Evolutionary conservation across 768 basidiomycete species (phyloP).

Genomic region (Calocera cornea): DNA sequence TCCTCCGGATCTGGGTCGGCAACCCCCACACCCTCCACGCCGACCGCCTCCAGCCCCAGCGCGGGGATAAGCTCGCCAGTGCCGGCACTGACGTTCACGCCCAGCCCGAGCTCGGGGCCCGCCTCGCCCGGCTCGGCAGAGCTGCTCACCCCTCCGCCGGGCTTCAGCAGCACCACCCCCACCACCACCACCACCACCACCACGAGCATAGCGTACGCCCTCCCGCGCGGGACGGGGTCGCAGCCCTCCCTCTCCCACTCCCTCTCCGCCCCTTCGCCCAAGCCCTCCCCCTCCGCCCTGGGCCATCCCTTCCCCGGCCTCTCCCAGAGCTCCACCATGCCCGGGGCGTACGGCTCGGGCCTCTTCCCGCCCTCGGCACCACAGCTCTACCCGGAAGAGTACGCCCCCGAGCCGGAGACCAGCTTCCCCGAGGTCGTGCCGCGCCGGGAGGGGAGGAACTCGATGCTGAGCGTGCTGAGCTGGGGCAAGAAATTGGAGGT

Average conservation of each 20-base stretch:
- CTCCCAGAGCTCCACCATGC: not conserved
- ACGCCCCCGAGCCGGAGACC: not conserved
- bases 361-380: not conserved
- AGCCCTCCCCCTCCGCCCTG: not conserved
- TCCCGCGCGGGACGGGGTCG: not conserved
- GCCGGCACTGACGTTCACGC: constrained; percentile 3
- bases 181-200: too few species aligned
- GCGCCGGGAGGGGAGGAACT: not conserved
- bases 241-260: not conserved
- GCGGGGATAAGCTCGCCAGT: not conserved
- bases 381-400: not conserved
- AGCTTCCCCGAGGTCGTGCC: not conserved
- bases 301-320: not conserved
- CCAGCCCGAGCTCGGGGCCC: not conserved
- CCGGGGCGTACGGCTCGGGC: not conserved
- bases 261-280: not conserved
- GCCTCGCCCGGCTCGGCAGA: too few species aligned
- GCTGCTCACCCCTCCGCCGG: not conserved
- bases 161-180: not conserved
- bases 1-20: not conserved
- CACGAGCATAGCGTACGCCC: not conserved
- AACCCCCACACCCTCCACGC: not conserved
- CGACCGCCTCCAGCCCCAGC: not conserved
- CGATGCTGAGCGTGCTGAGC: not conserved
- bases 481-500: not conserved